A percentile compares a stretch with the other conserved stretches of the same genome.
These are phyloP conservation scores for Pluteus cervinus DNA, from an alignment of 768 basidiomycete species.

Conservation along the genomic window DNA sequence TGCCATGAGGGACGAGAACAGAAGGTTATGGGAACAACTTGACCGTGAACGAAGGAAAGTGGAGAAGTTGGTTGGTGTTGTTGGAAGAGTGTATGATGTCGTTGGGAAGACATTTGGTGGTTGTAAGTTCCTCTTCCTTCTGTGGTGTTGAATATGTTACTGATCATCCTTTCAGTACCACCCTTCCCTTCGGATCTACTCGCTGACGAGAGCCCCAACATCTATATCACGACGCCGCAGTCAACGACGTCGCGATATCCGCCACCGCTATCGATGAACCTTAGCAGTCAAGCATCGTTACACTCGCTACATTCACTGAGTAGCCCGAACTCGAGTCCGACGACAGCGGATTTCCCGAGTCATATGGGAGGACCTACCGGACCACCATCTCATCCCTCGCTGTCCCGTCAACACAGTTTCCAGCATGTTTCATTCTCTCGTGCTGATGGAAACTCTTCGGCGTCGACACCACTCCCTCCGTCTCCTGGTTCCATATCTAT, in stretches of 20 bases:
- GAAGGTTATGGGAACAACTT: constrained; percentile 53
- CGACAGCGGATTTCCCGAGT: constrained; percentile 37
- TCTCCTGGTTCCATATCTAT: constrained; percentile 36
- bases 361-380: constrained; percentile 22
- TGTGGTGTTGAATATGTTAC: background rate
- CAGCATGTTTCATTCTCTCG: constrained; percentile 42
- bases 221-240: constrained; percentile 66
- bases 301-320: constrained; percentile 43
- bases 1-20: constrained; percentile 70
- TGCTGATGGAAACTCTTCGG: constrained; percentile 21
- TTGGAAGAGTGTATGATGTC: constrained; percentile 59
- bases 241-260: constrained; percentile 34
- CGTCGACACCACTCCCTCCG: constrained; percentile 30
- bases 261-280: constrained; percentile 38
- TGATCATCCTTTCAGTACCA: constrained; percentile 25
- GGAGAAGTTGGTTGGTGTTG: constrained; percentile 52
- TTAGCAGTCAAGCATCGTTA: constrained; percentile 24
- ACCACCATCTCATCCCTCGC: constrained; percentile 27
- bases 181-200: constrained; percentile 48
- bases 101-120: constrained; percentile 48
- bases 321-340: constrained; percentile 48
- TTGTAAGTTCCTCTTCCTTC: constrained; percentile 29
- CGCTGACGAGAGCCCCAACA: constrained; percentile 59
- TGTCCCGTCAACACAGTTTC: constrained; percentile 58
- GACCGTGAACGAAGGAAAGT: constrained; percentile 51